Base-by-base conservation (phyloP, 2,329 filamentous ascomycete species). In the Cyphellophora europaea region DNA sequence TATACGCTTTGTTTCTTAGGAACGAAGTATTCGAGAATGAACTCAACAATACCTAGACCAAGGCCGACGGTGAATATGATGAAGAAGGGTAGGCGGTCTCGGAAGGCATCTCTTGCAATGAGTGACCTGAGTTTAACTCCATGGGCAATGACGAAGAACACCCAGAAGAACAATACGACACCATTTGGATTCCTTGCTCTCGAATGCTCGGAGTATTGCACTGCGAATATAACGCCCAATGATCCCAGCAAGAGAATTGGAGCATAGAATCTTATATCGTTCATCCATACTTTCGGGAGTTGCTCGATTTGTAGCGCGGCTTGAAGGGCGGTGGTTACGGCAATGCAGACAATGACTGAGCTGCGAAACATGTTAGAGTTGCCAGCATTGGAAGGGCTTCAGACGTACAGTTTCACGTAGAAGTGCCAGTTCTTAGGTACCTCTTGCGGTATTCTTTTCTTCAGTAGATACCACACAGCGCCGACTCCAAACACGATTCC, bases 141-240 rank as follows among this genome's bases (percentile, higher is more conserved):
- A 47, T 84, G 79, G 3, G 77, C 76, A 49, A 93, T 78, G 40
- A 91, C 66, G 42, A 93, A 78, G 49, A 93, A 76, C 14, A 93
- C 71, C 88, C 89, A 95, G 69, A 87, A 95, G 58, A 94, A 84
- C 33, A 95, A 69, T 2, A 84, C 86, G 15, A 93, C 82, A 10
- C 83, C 87, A 55, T 93, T 93, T 18, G 88, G 78, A 49, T 89
- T 81, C 37, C 86, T 74, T 43, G 85, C 79, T 17, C 88, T 77
- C 57, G 77, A 78, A 57, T 94, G 83, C 56, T 95, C 88, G 43
- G 84, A 65, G 66, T 89, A 91, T 64, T 95, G 88, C 36, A 93
- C 74, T 31, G 73, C 62, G 53, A 83, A 87, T 34, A 93, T 72
- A 44, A 93, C 71, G 28, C 67, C 66, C 38, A 93, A 70, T 5